Percentiles rank a stretch among this genome's conserved stretches.
Evolutionary conservation across 1,139 yeast species (phyloP).

Genomic region (Candida labiduridarum): DNA sequence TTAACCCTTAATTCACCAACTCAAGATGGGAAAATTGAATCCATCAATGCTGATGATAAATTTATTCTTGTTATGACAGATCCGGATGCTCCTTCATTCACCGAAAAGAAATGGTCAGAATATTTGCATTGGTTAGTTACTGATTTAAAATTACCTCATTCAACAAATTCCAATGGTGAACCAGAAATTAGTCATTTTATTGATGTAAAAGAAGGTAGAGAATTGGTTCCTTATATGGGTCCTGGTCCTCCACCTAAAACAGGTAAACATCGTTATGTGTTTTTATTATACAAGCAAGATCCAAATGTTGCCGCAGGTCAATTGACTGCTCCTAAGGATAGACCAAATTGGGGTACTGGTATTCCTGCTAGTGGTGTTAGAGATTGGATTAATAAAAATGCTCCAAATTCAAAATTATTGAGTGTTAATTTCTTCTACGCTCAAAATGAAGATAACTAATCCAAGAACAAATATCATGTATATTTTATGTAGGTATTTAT

Average conservation of each 20-base stretch:
- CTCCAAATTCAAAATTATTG: slow-evolving; percentile 61
- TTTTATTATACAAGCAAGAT: slow-evolving; percentile 69
- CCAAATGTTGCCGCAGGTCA: slow-evolving; percentile 25
- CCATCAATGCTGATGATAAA: slow-evolving; percentile 47
- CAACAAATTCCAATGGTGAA: slow-evolving; percentile 26
- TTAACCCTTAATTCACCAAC: slow-evolving; percentile 59
- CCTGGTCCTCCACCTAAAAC: slow-evolving; percentile 88
- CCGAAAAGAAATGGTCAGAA: slow-evolving; percentile 87
- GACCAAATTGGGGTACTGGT: slow-evolving; percentile 88
- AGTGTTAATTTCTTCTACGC: slow-evolving; percentile 83
- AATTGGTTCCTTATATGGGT: slow-evolving; percentile 56
- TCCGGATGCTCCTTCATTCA: slow-evolving; percentile 89
- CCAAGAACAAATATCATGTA: neutral
- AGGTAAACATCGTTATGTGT: slow-evolving; percentile 81
- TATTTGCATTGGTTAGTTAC: slow-evolving; percentile 76
- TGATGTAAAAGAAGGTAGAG: slow-evolving; percentile 42
- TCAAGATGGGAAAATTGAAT: slow-evolving; percentile 38
- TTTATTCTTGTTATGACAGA: slow-evolving; percentile 83
- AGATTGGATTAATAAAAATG: slow-evolving; percentile 68
- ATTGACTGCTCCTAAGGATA: slow-evolving; percentile 50
- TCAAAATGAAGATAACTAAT: slow-evolving; percentile 53
- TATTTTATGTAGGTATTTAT: neutral
- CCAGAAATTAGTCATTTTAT: slow-evolving; percentile 38
- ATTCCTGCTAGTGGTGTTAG: slow-evolving; percentile 73
- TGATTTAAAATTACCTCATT: slow-evolving; percentile 54